Evolutionary conservation across 2,329 filamentous ascomycete genomes (phyloP).

Genomic region (Aspergillus neoniger): DNA sequence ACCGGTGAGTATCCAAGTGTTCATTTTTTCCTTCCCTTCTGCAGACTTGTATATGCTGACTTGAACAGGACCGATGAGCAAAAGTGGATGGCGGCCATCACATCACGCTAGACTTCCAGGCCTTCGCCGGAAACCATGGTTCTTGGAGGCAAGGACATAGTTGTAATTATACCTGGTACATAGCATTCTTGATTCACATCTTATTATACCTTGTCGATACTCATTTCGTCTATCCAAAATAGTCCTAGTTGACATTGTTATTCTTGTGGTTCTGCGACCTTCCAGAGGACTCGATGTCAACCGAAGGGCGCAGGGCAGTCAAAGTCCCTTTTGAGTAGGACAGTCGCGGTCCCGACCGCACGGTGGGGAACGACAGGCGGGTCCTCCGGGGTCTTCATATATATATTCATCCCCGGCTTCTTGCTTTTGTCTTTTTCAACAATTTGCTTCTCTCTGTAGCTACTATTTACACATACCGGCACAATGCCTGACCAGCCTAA

Average conservation of each 20-base stretch:
- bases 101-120: slow-evolving; percentile 43
- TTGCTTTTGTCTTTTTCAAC: not conserved
- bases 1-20: slow-evolving; percentile 50
- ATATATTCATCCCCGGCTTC: not conserved
- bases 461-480: not conserved
- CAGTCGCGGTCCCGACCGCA: not conserved
- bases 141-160: slow-evolving; percentile 1
- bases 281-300: not conserved
- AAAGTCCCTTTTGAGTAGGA: not conserved
- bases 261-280: not conserved
- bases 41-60: slow-evolving; percentile 14
- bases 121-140: not conserved
- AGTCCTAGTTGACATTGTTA: no score
- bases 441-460: not conserved
- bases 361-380: not conserved
- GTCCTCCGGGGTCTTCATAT: not conserved
- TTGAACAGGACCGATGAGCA: slow-evolving; percentile 69
- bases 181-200: slow-evolving; percentile 18
- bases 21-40: not conserved
- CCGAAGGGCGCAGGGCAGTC: not conserved
- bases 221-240: not conserved
- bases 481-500: slow-evolving; percentile 39
- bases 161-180: slow-evolving; percentile 22
- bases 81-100: slow-evolving; percentile 79
- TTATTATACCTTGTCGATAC: slow-evolving; percentile 8